Evolutionary conservation across 2,329 filamentous ascomycete genomes (phyloP).

Genomic region (Botrytis medusae): DNA sequence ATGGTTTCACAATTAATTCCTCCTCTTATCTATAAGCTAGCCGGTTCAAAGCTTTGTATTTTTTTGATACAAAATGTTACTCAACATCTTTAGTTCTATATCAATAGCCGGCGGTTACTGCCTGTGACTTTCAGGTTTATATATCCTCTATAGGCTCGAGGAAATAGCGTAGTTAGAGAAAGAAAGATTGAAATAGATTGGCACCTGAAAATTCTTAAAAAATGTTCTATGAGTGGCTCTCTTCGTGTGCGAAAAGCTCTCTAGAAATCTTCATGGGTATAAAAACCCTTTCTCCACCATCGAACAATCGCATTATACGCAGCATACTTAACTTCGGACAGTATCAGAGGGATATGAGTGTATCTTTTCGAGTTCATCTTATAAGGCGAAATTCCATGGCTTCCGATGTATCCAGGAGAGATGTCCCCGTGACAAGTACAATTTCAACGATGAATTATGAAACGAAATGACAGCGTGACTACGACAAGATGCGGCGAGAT

Average conservation of each 20-base stretch:
- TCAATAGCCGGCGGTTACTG: neutral
- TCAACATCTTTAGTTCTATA: accelerated
- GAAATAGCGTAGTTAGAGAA: neutral
- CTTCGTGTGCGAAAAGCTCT: accelerated
- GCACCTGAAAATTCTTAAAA: accelerated
- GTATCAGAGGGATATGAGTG: accelerated
- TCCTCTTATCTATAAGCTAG: neutral
- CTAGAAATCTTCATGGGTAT: neutral
- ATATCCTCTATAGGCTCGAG: neutral
- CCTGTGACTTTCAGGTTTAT: neutral
- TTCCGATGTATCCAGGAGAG: neutral
- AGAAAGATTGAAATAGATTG: accelerated
- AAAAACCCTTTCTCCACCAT: neutral
- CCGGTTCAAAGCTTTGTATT: neutral
- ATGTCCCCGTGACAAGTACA: neutral
- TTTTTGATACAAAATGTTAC: too few relatives aligned
- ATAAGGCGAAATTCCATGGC: accelerated
- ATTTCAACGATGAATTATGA: neutral
- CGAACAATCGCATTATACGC: neutral
- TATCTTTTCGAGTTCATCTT: neutral
- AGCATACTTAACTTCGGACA: neutral
- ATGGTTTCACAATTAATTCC: neutral
- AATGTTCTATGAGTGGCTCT: neutral
- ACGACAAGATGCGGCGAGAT: neutral
- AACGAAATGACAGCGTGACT: neutral